Conservation (phyloP, 139 green algal genomes). For the Tetraselmis striata region DNA sequence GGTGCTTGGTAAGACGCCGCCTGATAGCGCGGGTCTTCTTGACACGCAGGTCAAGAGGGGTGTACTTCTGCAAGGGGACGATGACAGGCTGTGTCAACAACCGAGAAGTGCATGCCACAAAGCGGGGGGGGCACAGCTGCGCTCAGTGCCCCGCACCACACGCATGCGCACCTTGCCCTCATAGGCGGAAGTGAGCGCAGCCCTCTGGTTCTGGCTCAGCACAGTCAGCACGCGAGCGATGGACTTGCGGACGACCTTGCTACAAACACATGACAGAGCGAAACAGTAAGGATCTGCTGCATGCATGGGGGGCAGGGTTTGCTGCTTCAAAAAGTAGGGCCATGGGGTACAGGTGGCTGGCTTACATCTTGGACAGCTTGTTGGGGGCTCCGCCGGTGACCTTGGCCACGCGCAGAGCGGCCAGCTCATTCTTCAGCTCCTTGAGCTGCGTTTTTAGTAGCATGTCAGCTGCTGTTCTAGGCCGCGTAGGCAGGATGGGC, state of each 20-base stretch:
- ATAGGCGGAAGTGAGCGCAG: constrained; percentile 69
- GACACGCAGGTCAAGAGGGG: constrained; percentile 86
- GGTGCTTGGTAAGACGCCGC: constrained; percentile 71
- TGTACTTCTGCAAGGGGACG: constrained; percentile 59
- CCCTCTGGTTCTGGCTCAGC: constrained; percentile 85
- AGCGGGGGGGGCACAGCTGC: no score
- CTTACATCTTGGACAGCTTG: constrained; percentile 98
- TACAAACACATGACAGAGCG: constrained; percentile 14
- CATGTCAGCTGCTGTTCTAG: background rate
- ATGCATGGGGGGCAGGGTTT: background rate
- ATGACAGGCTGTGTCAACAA: no score
- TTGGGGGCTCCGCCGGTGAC: constrained; percentile 98
- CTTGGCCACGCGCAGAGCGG: constrained; percentile 93
- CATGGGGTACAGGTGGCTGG: no score
- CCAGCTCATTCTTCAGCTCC: constrained; percentile 94
- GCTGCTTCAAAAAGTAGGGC: background rate
- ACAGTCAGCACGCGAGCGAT: constrained; percentile 96
- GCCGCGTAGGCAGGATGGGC: background rate
- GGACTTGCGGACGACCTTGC: constrained; percentile 92
- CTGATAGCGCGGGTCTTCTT: constrained; percentile 99
- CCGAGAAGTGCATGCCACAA: no score
- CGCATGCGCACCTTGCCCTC: constrained; percentile 84
- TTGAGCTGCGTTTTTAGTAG: no score
- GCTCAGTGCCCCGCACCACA: no score
- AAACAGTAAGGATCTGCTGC: background rate